Evolutionary conservation across 2,329 filamentous ascomycete genomes (phyloP).

Genomic region (Chrysoporthe puriensis): DNA sequence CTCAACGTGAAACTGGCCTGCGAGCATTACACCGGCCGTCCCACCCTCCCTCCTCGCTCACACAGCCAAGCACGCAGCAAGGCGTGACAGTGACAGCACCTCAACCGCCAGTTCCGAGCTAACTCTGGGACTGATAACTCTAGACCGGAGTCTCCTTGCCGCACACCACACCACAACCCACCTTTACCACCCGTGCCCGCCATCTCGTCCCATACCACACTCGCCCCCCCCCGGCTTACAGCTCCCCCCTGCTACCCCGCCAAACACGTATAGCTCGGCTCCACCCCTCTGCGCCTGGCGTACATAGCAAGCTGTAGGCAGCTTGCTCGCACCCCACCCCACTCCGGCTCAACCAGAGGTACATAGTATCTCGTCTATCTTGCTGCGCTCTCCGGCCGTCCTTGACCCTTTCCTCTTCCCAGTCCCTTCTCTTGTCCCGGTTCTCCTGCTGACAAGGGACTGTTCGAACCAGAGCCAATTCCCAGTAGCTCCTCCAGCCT

Average conservation of each 20-base stretch:
- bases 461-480: neutral
- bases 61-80: neutral
- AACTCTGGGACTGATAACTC: neutral
- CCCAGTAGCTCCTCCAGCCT: neutral
- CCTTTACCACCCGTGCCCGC: neutral
- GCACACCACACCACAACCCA: slow-evolving; percentile 16
- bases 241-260: slow-evolving; percentile 15
- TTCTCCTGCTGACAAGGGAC: neutral
- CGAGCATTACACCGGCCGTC: slow-evolving; percentile 5
- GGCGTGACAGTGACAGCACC: neutral
- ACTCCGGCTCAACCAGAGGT: neutral
- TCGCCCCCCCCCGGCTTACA: neutral
- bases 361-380: neutral
- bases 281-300: neutral
- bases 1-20: neutral
- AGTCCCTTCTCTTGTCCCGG: neutral
- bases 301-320: neutral
- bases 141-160: neutral
- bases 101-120: slow-evolving; percentile 7
- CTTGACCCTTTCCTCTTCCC: neutral
- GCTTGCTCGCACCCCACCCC: neutral
- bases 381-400: neutral
- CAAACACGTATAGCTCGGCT: slow-evolving; percentile 10
- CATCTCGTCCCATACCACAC: neutral
- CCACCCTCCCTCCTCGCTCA: neutral